A percentile compares a stretch with the other conserved stretches of the same genome.
These are phyloP conservation scores for Falciphora oryzae DNA, from an alignment of 2,329 filamentous ascomycete genomes.

Conservation along the genomic window DNA sequence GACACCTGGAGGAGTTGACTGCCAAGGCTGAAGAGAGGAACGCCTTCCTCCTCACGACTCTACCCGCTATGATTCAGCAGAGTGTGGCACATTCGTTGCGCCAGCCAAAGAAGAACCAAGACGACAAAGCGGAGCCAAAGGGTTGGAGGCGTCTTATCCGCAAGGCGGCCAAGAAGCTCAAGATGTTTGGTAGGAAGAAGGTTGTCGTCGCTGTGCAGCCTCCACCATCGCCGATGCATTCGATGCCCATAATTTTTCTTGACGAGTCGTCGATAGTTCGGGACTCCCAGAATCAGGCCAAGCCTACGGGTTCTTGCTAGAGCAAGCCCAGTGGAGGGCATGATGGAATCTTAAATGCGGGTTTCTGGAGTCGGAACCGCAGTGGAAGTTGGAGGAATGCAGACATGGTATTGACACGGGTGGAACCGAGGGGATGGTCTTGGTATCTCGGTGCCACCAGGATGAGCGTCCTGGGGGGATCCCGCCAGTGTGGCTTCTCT, in stretches of 20 bases:
- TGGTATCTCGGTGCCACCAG: neutral
- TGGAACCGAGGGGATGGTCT: neutral
- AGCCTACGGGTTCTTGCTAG: neutral
- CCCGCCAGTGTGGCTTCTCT: neutral
- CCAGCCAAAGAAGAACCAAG: neutral
- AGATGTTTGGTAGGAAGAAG: neutral
- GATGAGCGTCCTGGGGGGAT: neutral
- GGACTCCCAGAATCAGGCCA: neutral
- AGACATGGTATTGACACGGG: neutral
- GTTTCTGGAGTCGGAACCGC: neutral
- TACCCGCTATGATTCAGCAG: neutral
- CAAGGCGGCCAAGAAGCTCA: neutral
- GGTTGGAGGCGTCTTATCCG: neutral
- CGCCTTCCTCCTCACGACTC: neutral
- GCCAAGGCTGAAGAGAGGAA: neutral
- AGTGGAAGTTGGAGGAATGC: neutral
- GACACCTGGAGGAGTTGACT: neutral
- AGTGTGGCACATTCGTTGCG: neutral
- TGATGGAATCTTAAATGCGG: neutral
- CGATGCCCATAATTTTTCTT: conserved; percentile 1
- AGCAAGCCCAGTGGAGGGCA: neutral
- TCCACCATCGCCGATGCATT: neutral
- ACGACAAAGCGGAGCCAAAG: too few relatives aligned
- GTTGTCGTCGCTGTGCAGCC: neutral
- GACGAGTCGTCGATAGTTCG: conserved; percentile 1